Conservation (phyloP, 1,284 basidiomycete species). For the Xerocomus minutiporus region DNA sequence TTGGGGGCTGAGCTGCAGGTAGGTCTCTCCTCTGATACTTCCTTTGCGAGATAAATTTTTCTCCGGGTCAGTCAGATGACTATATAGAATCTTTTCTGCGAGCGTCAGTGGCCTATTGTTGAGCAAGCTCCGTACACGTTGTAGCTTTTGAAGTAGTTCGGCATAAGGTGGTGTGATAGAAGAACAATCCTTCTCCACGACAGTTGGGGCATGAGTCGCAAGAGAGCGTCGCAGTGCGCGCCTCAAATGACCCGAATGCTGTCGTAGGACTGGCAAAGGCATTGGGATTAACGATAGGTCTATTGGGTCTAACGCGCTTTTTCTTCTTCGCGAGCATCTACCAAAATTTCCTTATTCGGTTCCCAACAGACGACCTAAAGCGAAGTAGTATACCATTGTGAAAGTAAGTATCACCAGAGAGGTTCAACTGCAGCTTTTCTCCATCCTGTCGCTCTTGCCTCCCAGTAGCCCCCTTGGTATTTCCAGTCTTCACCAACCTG, state of each 20-base stretch:
- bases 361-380: too few relatives aligned
- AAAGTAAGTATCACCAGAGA: constrained; percentile 54
- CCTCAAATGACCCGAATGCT: constrained; percentile 8
- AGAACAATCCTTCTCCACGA: constrained; percentile 61
- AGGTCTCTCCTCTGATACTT: constrained; percentile 79
- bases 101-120: constrained; percentile 76
- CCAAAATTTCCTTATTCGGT: constrained; percentile 13
- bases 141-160: constrained; percentile 71
- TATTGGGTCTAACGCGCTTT: not conserved
- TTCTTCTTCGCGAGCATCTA: too few relatives aligned
- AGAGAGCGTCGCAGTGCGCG: constrained; percentile 34
- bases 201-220: constrained; percentile 50
- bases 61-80: constrained; percentile 83
- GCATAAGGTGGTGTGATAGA: constrained; percentile 90
- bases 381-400: too few relatives aligned
- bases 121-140: constrained; percentile 68
- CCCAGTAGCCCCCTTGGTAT: constrained; percentile 82
- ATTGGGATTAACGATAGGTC: constrained; percentile 8
- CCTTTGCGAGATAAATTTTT: constrained; percentile 65
- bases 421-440: constrained; percentile 43
- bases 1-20: constrained; percentile 88
- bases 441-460: constrained; percentile 63
- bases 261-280: constrained; percentile 20
- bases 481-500: constrained; percentile 68
- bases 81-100: constrained; percentile 97